Conservation (phyloP, 1,284 basidiomycete genomes). For the Trichosporon ovoides region DNA sequence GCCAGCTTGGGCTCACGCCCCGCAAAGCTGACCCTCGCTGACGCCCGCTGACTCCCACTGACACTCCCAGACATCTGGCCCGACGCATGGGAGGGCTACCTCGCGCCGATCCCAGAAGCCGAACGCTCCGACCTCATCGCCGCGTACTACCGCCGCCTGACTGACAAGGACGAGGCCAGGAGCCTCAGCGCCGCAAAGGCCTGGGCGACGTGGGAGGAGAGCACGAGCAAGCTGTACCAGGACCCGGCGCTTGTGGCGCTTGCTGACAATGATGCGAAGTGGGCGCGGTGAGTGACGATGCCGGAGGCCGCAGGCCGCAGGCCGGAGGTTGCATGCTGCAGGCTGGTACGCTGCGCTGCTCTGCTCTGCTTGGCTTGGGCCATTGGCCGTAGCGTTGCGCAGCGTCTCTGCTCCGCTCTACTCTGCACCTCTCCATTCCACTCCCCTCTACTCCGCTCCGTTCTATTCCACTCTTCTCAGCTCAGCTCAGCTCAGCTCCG, state of each 20-base stretch:
- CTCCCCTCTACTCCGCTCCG: no score
- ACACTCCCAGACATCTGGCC: constrained; percentile 59
- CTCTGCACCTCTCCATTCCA: no score
- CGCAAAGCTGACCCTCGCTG: no score
- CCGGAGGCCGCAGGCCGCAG: not conserved
- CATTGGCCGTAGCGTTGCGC: no score
- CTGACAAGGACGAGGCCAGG: constrained; percentile 63
- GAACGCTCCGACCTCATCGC: constrained; percentile 73
- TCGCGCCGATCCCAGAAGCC: constrained; percentile 70
- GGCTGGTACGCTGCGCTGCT: no score
- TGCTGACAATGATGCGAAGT: constrained; percentile 62
- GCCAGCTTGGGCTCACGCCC: no score
- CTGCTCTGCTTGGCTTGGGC: no score
- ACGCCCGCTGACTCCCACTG: not conserved
- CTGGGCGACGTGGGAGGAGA: constrained; percentile 79
- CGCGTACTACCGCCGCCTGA: constrained; percentile 72
- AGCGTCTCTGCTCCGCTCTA: no score
- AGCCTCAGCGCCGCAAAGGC: constrained; percentile 64
- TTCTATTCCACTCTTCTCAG: no score
- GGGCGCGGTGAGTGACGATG: constrained; percentile 70
- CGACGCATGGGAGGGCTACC: constrained; percentile 79
- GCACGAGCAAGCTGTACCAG: constrained; percentile 66
- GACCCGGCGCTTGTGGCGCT: constrained; percentile 65
- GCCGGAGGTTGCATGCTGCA: not conserved
- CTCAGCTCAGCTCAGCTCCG: no score